phyloP scores from a whole-genome alignment of 148 eudicot genomes.

The Oxyria digyna region DNA sequence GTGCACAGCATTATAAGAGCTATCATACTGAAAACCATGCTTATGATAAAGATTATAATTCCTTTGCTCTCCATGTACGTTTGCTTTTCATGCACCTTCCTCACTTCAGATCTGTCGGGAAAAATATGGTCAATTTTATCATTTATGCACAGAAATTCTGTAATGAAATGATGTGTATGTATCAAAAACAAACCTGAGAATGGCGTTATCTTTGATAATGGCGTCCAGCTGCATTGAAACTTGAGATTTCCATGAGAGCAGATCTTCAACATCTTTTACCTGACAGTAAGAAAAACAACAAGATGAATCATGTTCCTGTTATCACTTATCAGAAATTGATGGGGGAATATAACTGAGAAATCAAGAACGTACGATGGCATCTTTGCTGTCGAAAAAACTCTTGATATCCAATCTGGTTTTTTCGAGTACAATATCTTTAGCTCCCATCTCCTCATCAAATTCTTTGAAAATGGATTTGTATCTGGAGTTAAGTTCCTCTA shows the following conservation, averaged over 20 bases:
- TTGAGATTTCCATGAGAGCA: conserved; percentile 66
- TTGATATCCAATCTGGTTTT: conserved; percentile 45
- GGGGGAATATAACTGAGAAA: background rate
- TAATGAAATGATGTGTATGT: background rate
- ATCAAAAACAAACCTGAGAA: conserved; percentile 64
- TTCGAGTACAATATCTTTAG: conserved; percentile 47
- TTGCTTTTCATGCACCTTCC: conserved; percentile 50
- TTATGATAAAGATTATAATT: conserved; percentile 45
- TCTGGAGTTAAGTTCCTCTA: conserved; percentile 74
- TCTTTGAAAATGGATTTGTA: conserved; percentile 66
- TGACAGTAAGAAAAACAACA: conserved; percentile 16
- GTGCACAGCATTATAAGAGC: conserved; percentile 35
- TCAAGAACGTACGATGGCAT: conserved; percentile 43
- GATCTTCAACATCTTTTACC: conserved; percentile 66
- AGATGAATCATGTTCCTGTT: background rate
- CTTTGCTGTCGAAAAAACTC: conserved; percentile 44
- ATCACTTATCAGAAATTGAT: background rate
- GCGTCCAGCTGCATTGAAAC: conserved; percentile 59
- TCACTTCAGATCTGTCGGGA: conserved; percentile 56
- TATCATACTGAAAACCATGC: conserved; percentile 43
- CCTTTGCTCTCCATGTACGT: conserved; percentile 85
- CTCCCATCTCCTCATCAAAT: conserved; percentile 56
- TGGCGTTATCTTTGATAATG: conserved; percentile 37
- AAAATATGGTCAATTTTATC: background rate
- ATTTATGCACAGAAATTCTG: background rate